A percentile compares a stretch with the other conserved stretches of the same genome.
phyloP scores from a whole-genome alignment of 2,329 filamentous ascomycete species.

The Aspergillus sp. region DNA sequence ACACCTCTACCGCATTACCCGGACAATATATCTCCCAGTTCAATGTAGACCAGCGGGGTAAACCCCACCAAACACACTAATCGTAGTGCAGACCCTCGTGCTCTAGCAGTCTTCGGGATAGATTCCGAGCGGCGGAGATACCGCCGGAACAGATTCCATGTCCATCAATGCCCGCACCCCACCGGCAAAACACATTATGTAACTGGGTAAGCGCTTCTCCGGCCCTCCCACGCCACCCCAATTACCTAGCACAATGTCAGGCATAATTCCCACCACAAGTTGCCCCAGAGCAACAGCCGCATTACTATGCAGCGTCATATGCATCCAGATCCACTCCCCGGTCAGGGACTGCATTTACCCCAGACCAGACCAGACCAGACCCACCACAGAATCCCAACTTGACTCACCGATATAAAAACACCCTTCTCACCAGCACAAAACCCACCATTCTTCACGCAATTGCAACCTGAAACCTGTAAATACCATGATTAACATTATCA shows the following conservation, averaged over 20 bases:
- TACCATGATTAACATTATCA: slow-evolving; percentile 32
- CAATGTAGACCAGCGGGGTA: background rate
- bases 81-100: background rate
- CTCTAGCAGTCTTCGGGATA: background rate
- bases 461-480: no score
- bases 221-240: background rate
- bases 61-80: background rate
- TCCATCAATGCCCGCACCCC: background rate
- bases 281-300: no score
- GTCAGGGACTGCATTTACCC: background rate
- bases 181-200: background rate
- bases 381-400: background rate
- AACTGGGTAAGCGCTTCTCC: background rate
- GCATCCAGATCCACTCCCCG: background rate
- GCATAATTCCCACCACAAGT: background rate
- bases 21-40: background rate
- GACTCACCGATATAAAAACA: no score
- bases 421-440: background rate
- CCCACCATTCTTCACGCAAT: background rate
- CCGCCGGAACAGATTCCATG: background rate
- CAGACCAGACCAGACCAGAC: background rate
- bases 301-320: background rate
- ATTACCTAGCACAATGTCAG: background rate
- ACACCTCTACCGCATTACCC: no score
- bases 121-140: background rate